Conservation (phyloP, 2,329 filamentous ascomycete species). For the Pseudogymnoascus sp. region DNA sequence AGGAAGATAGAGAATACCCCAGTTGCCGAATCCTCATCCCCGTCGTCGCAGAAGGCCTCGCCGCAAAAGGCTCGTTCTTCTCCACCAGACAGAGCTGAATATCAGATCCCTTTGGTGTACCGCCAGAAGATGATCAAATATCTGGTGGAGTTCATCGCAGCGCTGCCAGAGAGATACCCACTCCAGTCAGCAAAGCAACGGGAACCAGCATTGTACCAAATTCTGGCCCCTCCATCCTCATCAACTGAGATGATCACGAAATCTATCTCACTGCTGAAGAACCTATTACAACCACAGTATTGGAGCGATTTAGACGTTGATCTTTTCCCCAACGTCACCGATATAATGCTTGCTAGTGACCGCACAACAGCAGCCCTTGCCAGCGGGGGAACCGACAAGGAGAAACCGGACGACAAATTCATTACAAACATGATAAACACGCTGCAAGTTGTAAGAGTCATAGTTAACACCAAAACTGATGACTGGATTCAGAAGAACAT, state of each 20-base stretch:
- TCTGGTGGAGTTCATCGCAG: slow-evolving; percentile 88
- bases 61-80: slow-evolving; percentile 32
- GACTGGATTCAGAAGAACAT: slow-evolving; percentile 85
- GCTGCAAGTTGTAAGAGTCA: slow-evolving; percentile 81
- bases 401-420: slow-evolving; percentile 76
- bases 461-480: slow-evolving; percentile 79
- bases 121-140: slow-evolving; percentile 87
- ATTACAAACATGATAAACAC: slow-evolving; percentile 87
- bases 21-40: slow-evolving; percentile 47
- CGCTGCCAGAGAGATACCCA: slow-evolving; percentile 76
- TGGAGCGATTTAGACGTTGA: slow-evolving; percentile 93
- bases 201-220: slow-evolving; percentile 40
- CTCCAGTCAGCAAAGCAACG: slow-evolving; percentile 63
- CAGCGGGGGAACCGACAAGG: slow-evolving; percentile 46
- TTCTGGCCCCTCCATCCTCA: slow-evolving; percentile 43
- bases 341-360: slow-evolving; percentile 76
- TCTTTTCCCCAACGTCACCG: slow-evolving; percentile 82
- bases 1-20: slow-evolving; percentile 55
- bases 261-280: slow-evolving; percentile 71
- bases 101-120: slow-evolving; percentile 58
- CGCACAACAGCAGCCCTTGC: slow-evolving; percentile 57
- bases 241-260: slow-evolving; percentile 78
- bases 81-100: slow-evolving; percentile 52
- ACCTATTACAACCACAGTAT: slow-evolving; percentile 76
- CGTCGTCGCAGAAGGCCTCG: slow-evolving; percentile 41